These are phyloP conservation scores for Claviceps sp. DNA, from an alignment of 2,329 filamentous ascomycete species.

Conservation along the genomic window DNA sequence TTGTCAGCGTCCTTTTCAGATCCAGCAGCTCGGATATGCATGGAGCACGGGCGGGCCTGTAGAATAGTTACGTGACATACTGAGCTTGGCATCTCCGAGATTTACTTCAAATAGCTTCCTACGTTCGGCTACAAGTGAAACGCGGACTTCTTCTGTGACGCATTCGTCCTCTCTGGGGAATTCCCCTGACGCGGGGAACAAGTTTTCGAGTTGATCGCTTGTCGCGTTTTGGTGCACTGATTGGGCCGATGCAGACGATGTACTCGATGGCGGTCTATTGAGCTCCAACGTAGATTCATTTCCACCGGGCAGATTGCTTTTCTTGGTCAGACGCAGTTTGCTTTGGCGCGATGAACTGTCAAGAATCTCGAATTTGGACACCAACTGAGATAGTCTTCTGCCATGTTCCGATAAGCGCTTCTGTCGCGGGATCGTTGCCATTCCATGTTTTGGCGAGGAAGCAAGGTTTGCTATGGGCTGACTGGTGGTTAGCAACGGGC, in stretches of 20 bases:
- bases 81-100: background rate
- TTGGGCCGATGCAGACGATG: background rate
- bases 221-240: background rate
- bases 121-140: conserved; percentile 13
- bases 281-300: background rate
- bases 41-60: background rate
- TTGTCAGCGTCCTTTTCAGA: background rate
- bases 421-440: background rate
- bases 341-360: conserved; percentile 9
- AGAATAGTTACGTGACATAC: background rate
- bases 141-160: background rate
- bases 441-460: background rate
- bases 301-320: background rate
- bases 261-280: background rate
- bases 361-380: conserved; percentile 23
- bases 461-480: background rate
- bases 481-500: conserved; percentile 1
- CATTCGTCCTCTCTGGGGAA: background rate
- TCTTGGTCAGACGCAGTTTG: background rate
- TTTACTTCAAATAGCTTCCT: conserved; percentile 12
- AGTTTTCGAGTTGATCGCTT: background rate
- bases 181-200: too few relatives aligned
- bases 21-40: background rate
- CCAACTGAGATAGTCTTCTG: conserved; percentile 16
- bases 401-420: background rate